Conservation (phyloP, 2,329 filamentous ascomycete genomes). For the Hymenoscyphus linearis region DNA sequence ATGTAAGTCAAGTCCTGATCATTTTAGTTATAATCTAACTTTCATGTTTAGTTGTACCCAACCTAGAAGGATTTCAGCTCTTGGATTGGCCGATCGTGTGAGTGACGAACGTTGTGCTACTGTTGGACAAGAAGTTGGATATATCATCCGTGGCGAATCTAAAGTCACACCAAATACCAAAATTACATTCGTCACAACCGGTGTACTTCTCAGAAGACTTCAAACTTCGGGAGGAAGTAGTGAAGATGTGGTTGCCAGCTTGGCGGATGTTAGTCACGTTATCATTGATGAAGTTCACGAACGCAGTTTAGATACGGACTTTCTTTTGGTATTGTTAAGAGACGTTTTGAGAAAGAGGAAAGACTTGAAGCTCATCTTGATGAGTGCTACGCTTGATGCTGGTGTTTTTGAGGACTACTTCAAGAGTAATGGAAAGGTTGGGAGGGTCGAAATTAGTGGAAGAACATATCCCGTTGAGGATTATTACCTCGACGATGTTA, state of each 20-base stretch:
- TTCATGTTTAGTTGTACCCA: slow-evolving; percentile 63
- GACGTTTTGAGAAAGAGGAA: slow-evolving; percentile 71
- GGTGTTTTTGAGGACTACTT: slow-evolving; percentile 83
- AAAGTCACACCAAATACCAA: slow-evolving; percentile 69
- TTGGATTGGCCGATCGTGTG: slow-evolving; percentile 90
- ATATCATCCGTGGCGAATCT: slow-evolving; percentile 85
- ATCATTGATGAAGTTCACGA: slow-evolving; percentile 98
- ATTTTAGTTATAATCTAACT: slow-evolving; percentile 5
- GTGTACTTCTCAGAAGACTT: slow-evolving; percentile 83
- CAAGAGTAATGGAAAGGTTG: slow-evolving; percentile 63
- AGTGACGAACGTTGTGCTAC: slow-evolving; percentile 80
- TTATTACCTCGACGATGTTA: slow-evolving; percentile 82
- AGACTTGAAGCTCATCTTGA: slow-evolving; percentile 84
- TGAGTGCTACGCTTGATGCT: slow-evolving; percentile 94
- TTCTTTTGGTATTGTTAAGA: slow-evolving; percentile 79
- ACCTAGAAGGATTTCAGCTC: slow-evolving; percentile 86
- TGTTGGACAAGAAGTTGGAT: slow-evolving; percentile 86
- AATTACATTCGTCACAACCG: slow-evolving; percentile 94
- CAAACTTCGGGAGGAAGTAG: slow-evolving; percentile 80
- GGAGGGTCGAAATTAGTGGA: slow-evolving; percentile 79
- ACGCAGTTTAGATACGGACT: slow-evolving; percentile 89
- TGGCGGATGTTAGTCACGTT: slow-evolving; percentile 89
- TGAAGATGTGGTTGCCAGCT: slow-evolving; percentile 72
- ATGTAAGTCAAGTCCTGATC: slow-evolving; percentile 39
- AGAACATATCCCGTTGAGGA: slow-evolving; percentile 87